phyloP scores from a whole-genome alignment of 352 stramenopile species.

The Phytophthora foliorum region DNA sequence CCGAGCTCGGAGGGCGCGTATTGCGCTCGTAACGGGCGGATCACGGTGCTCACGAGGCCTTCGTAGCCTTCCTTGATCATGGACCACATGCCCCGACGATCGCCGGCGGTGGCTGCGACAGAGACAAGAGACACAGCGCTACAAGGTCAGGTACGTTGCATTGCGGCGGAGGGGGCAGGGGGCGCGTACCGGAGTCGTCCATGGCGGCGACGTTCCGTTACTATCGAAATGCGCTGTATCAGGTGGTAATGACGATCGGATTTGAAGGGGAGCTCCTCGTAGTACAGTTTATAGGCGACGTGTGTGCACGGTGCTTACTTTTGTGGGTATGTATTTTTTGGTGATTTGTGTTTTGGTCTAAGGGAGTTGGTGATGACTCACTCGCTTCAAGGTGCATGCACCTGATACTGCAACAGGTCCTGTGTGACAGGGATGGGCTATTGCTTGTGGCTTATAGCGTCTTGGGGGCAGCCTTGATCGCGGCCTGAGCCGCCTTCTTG shows the following conservation, averaged over 20 bases:
- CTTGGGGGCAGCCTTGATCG: slow-evolving; percentile 50
- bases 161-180: background rate
- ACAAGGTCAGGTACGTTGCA: slow-evolving; percentile 12
- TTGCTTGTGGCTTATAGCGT: slow-evolving; percentile 23
- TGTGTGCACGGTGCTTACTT: slow-evolving; percentile 6
- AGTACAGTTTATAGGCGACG: background rate
- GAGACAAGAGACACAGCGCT: slow-evolving; percentile 12
- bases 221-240: slow-evolving; percentile 17
- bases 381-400: slow-evolving; percentile 18
- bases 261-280: slow-evolving; percentile 17
- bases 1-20: slow-evolving; percentile 76
- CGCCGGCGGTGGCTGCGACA: slow-evolving; percentile 42
- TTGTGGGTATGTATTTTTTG: slow-evolving; percentile 19
- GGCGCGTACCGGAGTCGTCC: slow-evolving; percentile 51
- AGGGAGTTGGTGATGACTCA: slow-evolving; percentile 18
- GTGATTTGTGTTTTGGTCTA: slow-evolving; percentile 12
- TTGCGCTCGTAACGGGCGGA: slow-evolving; percentile 72
- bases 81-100: slow-evolving; percentile 81
- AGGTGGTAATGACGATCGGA: slow-evolving; percentile 23
- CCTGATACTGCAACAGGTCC: background rate
- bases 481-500: slow-evolving; percentile 49
- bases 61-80: slow-evolving; percentile 90
- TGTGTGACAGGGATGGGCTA: background rate
- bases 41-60: slow-evolving; percentile 83
- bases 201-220: slow-evolving; percentile 28